Conservation (phyloP, 805 yeast genomes). For the Helenozyma baotianmanensis region DNA sequence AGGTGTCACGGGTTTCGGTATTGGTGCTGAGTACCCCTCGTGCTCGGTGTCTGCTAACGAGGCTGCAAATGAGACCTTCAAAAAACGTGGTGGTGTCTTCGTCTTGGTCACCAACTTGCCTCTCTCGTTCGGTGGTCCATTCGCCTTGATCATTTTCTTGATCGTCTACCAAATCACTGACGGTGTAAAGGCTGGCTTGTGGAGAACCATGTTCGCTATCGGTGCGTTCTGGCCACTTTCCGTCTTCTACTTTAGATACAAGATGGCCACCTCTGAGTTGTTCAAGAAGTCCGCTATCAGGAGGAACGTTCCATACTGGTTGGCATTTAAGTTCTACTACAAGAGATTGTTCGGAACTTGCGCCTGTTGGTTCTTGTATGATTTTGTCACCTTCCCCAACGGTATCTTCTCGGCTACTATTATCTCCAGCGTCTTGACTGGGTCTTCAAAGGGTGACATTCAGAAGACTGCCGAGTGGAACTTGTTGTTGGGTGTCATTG, state of each 20-base stretch:
- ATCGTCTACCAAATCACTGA: conserved; percentile 62
- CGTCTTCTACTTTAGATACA: conserved; percentile 67
- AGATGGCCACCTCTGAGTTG: conserved; percentile 61
- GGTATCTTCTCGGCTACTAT: conserved; percentile 65
- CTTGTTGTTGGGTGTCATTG: conserved; percentile 56
- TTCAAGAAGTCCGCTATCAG: conserved; percentile 63
- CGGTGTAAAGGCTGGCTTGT: conserved; percentile 45
- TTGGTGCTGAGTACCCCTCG: conserved; percentile 75
- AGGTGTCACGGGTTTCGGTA: conserved; percentile 75
- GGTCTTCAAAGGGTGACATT: conserved; percentile 31
- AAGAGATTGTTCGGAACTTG: conserved; percentile 62
- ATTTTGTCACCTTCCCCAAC: conserved; percentile 77
- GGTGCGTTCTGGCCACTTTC: conserved; percentile 67
- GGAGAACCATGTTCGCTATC: conserved; percentile 68
- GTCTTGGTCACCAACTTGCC: conserved; percentile 70
- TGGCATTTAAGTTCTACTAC: conserved; percentile 68
- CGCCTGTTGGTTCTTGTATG: conserved; percentile 76
- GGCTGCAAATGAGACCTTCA: conserved; percentile 65
- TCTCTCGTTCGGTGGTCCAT: conserved; percentile 73
- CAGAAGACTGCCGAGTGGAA: conserved; percentile 70
- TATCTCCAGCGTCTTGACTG: conserved; percentile 45
- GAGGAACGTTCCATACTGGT: conserved; percentile 45
- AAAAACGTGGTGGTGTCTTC: conserved; percentile 62
- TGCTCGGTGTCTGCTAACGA: conserved; percentile 66
- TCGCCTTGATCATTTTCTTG: conserved; percentile 61